Conservation (phyloP, 2,329 filamentous ascomycete genomes). For the Chrysosphaeria jannelii region DNA sequence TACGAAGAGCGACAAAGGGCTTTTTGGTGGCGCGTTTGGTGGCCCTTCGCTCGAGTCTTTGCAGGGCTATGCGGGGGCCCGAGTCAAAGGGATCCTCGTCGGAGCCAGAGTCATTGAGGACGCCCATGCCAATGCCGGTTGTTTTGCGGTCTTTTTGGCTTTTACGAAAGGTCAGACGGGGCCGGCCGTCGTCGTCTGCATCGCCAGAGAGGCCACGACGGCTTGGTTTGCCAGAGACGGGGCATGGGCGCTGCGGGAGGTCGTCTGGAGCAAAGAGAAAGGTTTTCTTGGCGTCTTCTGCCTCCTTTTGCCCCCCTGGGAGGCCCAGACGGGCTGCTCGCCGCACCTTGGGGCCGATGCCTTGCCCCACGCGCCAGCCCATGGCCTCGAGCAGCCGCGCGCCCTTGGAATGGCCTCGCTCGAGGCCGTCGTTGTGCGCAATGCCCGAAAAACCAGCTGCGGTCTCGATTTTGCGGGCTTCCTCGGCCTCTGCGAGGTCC, state of each 20-base stretch:
- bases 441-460: constrained; percentile 44
- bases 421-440: too few relatives aligned
- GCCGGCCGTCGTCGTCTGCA: constrained; percentile 12
- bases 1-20: too few relatives aligned
- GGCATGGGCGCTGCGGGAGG: too few relatives aligned
- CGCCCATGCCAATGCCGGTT: constrained; percentile 57
- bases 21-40: constrained; percentile 9
- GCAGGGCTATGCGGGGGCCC: constrained; percentile 40
- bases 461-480: constrained; percentile 45
- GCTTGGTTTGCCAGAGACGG: too few relatives aligned
- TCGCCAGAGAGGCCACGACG: constrained; percentile 12
- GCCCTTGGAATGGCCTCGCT: constrained; percentile 59
- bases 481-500: constrained; percentile 62
- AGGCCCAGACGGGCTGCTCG: constrained; percentile 41
- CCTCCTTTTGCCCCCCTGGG: too few relatives aligned
- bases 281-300: constrained; percentile 18
- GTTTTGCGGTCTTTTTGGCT: constrained; percentile 7
- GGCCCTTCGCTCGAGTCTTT: too few relatives aligned
- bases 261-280: constrained; percentile 74
- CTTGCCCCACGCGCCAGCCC: constrained; percentile 90
- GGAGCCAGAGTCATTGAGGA: constrained; percentile 77
- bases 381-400: constrained; percentile 62
- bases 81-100: constrained; percentile 88
- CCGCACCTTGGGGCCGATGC: constrained; percentile 62
- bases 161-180: neutral